Evolutionary conservation across 2,329 filamentous ascomycete genomes (phyloP).

Genomic region (Colletotrichum sp.): DNA sequence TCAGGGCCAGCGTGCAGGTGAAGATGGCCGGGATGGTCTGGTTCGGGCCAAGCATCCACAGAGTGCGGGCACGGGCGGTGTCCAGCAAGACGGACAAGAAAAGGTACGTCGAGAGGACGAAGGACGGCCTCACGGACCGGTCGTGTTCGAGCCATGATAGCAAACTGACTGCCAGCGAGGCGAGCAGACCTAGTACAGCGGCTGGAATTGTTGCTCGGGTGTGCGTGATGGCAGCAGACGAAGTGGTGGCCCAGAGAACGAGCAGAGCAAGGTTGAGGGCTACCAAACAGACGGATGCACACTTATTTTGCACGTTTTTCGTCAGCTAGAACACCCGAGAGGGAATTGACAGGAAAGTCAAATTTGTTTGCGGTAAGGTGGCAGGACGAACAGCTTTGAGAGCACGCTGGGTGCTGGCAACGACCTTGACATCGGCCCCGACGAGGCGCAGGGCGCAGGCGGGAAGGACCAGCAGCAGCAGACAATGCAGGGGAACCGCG

Average conservation of each 20-base stretch:
- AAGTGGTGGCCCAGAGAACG: background rate
- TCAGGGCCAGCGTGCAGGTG: conserved; percentile 16
- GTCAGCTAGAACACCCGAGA: background rate
- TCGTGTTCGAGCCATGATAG: conserved; percentile 17
- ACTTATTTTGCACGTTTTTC: background rate
- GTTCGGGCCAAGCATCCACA: conserved; percentile 14
- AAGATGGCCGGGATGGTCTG: conserved; percentile 23
- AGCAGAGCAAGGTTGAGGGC: conserved; percentile 10
- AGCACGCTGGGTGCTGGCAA: background rate
- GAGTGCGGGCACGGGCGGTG: conserved; percentile 22
- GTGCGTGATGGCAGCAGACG: background rate
- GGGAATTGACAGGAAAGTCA: background rate
- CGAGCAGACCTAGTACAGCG: background rate
- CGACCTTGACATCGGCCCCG: conserved; percentile 9
- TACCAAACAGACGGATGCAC: background rate
- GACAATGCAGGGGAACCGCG: conserved; percentile 18
- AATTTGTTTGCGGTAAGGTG: background rate
- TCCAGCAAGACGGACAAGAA: conserved; percentile 21
- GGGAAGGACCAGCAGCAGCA: conserved; percentile 4
- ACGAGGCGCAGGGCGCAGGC: conserved; percentile 1
- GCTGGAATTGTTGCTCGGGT: conserved; percentile 11
- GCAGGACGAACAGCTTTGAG: conserved; percentile 9
- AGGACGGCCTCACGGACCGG: conserved; percentile 20
- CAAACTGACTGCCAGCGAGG: background rate
- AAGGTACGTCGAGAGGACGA: conserved; percentile 20